phyloP scores from a whole-genome alignment of 129 eudicot genomes.

The Apium graveolens region DNA sequence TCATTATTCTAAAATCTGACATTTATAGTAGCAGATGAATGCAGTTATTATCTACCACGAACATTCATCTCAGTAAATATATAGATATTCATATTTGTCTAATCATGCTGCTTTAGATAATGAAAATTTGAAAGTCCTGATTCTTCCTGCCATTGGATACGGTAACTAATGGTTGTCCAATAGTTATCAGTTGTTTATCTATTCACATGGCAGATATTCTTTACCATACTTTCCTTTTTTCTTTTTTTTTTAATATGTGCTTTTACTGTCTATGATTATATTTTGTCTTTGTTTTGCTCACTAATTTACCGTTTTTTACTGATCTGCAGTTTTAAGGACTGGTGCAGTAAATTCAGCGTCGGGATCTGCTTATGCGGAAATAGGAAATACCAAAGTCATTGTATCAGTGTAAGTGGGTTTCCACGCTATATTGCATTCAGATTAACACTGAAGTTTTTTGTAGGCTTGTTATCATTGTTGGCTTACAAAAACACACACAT shows the following conservation, averaged over 20 bases:
- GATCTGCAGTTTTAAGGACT: slow-evolving; percentile 63
- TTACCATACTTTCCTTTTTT: not conserved
- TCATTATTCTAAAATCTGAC: not conserved
- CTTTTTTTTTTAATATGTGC: not conserved
- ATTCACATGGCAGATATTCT: not conserved
- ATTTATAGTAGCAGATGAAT: not conserved
- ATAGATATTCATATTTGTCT: not conserved
- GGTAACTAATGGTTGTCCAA: not conserved
- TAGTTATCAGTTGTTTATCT: not conserved
- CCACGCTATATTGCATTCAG: not conserved
- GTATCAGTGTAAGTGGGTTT: slow-evolving; percentile 78
- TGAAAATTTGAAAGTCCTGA: not conserved
- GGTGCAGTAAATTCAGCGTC: slow-evolving; percentile 92
- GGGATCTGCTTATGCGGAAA: slow-evolving; percentile 96
- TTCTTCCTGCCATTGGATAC: not conserved
- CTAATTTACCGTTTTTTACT: slow-evolving; percentile 4
- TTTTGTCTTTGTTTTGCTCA: slow-evolving; percentile 11
- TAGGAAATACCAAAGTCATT: slow-evolving; percentile 90
- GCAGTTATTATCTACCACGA: not conserved
- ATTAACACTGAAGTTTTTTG: not conserved
- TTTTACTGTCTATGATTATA: not conserved
- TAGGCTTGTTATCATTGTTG: not conserved
- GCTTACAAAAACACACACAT: not conserved
- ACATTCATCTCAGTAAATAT: not conserved
- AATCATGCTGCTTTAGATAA: not conserved